These are phyloP conservation scores for Chrysoporthe puriensis DNA, from an alignment of 2,329 filamentous ascomycete species.

Conservation along the genomic window DNA sequence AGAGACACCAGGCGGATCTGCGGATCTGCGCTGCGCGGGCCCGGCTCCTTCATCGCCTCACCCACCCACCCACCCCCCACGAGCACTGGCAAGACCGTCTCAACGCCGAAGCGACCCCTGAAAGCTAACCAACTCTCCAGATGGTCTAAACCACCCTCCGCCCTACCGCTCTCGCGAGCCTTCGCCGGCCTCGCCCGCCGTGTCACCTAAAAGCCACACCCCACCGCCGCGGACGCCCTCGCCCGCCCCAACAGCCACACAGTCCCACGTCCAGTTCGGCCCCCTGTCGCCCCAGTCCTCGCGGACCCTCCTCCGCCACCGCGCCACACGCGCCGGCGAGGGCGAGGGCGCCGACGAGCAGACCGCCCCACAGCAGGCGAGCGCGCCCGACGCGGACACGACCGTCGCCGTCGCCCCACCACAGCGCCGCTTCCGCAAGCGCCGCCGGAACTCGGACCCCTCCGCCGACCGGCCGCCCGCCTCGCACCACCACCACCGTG, in stretches of 20 bases:
- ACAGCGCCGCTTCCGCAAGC: constrained; percentile 23
- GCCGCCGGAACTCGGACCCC: constrained; percentile 41
- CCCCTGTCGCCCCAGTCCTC: constrained; percentile 55
- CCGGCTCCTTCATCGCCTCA: not conserved
- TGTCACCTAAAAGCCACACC: constrained; percentile 16
- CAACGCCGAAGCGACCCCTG: not conserved
- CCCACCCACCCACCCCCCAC: not conserved
- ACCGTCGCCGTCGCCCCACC: not conserved
- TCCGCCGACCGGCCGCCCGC: constrained; percentile 38
- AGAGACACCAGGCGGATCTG: constrained; percentile 8
- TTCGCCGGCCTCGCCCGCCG: constrained; percentile 13
- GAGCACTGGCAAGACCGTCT: not conserved
- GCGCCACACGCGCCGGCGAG: constrained; percentile 23
- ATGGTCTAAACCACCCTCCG: constrained; percentile 27
- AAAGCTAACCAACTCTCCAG: constrained; percentile 20
- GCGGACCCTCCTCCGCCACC: constrained; percentile 49
- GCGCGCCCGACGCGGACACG: constrained; percentile 8
- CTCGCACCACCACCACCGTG: constrained; percentile 33
- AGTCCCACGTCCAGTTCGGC: constrained; percentile 40
- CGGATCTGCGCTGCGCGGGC: constrained; percentile 11
- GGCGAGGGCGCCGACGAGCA: not conserved
- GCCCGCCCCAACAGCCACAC: constrained; percentile 24
- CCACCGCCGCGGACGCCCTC: constrained; percentile 46
- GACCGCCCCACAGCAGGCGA: not conserved
- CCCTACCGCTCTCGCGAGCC: constrained; percentile 12